Evolutionary conservation across 2,329 filamentous ascomycete species (phyloP), one percentile per base, ranked within the genome.

Genomic region (Xylaria sp.): DNA sequence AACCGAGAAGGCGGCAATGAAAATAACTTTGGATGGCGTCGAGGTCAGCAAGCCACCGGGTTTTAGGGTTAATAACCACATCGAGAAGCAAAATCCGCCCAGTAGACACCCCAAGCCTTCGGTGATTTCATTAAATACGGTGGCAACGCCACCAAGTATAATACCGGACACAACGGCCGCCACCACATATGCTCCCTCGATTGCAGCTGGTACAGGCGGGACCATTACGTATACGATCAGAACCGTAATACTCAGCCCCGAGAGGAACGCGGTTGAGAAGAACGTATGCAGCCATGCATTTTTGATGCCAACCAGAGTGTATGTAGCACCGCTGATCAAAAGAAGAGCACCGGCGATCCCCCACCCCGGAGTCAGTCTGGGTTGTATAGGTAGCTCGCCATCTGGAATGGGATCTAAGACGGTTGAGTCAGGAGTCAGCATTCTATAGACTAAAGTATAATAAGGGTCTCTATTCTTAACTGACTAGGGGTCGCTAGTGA

Each of bases 211-310:
- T 38, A 96, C 85, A 0, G 93, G 92, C 0, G 88, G 85, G 56
- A 83, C 89, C 90, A 96, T 95, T 38, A 97, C 89, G 73, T 97
- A 97, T 44, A 96, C 76, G 56, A 97, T 92, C 21, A 98, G 80
- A 2, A 97, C 90, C 0, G 90, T 87, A 11, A 95, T 88, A 15
- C 90, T 87, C 35, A 97, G 78, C 44, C 88, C 85, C 21, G 86
- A 83, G 25, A 95, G 80, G 69, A 90, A 93, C 4, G 87, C 90
- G 0, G 89, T 86, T 13, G 93, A 95, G 59, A 96, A 84, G 74
- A 90, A 96, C 15, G 90, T 88, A 72, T 95, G 90, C 11, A 94
- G 83, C 85, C 85, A 89, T 74, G 85, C 83, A 71, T 92, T 92
- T 76, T 92, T 94, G 71, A 96, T 92, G 1, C 93, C 93, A 67